These are phyloP conservation scores for Dittrichia graveolens DNA, from an alignment of 129 eudicot species.

Conservation along the genomic window DNA sequence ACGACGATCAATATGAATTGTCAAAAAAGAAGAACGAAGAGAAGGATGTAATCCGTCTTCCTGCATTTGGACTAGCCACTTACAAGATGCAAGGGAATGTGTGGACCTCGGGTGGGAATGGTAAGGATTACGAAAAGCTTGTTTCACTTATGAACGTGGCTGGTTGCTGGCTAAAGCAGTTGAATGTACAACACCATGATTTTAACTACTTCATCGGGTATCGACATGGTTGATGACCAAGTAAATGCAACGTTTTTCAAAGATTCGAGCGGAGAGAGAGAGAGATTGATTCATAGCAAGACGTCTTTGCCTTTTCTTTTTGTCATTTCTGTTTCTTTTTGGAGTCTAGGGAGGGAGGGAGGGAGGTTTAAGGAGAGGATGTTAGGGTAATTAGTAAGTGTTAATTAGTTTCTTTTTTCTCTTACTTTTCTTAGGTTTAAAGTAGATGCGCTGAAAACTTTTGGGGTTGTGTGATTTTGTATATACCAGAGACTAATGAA, in stretches of 20 bases:
- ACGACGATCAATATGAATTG: conserved; percentile 46
- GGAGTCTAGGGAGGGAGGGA: conserved; percentile 3
- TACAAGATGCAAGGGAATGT: conserved; percentile 89
- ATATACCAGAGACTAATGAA: not conserved
- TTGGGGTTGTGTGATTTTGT: conserved; percentile 21
- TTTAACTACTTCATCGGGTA: conserved; percentile 76
- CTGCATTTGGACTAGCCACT: conserved; percentile 85
- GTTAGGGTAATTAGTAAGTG: conserved; percentile 1
- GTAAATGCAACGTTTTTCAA: conserved; percentile 6
- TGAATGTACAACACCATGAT: conserved; percentile 86
- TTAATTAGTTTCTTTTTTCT: conserved; percentile 6
- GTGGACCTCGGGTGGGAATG: conserved; percentile 68
- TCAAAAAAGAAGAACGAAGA: conserved; percentile 44
- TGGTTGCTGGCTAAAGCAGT: conserved; percentile 88
- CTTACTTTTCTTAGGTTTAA: conserved; percentile 10
- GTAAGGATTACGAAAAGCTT: conserved; percentile 68
- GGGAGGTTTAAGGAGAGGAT: conserved; percentile 21
- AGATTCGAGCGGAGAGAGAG: conserved; percentile 1
- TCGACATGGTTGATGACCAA: conserved; percentile 46
- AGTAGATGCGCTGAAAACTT: conserved; percentile 21
- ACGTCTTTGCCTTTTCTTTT: conserved; percentile 10
- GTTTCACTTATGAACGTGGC: conserved; percentile 77
- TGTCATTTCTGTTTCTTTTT: conserved; percentile 18
- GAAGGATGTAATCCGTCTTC: conserved; percentile 59
- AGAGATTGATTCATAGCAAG: conserved; percentile 1